Evolutionary conservation across 1,139 yeast genomes (phyloP).

Genomic region (Suzukiozyma palmioleophila): DNA sequence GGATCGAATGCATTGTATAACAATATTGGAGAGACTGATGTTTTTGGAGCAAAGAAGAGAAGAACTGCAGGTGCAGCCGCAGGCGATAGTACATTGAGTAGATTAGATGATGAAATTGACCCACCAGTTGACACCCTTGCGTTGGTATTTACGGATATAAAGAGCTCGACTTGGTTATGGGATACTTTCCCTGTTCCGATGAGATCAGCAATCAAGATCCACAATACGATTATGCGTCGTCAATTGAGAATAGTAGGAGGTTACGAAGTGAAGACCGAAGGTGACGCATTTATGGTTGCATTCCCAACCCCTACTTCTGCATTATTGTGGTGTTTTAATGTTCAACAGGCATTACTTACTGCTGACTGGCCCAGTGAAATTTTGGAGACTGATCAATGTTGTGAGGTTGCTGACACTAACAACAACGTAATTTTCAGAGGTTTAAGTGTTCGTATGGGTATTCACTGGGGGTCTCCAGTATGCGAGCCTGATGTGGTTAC

Average conservation of each 20-base stretch:
- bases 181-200: slow-evolving; percentile 89
- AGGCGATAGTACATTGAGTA: slow-evolving; percentile 77
- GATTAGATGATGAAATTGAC: slow-evolving; percentile 85
- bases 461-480: slow-evolving; percentile 97
- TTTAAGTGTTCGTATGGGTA: slow-evolving; percentile 93
- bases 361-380: slow-evolving; percentile 98
- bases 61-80: slow-evolving; percentile 44
- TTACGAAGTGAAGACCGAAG: slow-evolving; percentile 97
- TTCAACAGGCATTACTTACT: slow-evolving; percentile 72
- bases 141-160: slow-evolving; percentile 94
- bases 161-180: slow-evolving; percentile 91
- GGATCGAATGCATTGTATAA: slow-evolving; percentile 31
- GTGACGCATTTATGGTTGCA: slow-evolving; percentile 98
- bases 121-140: slow-evolving; percentile 96
- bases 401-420: slow-evolving; percentile 67
- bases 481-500: slow-evolving; percentile 94
- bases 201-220: slow-evolving; percentile 95
- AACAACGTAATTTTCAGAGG: slow-evolving; percentile 76
- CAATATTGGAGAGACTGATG: slow-evolving; percentile 41
- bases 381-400: slow-evolving; percentile 78
- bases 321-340: slow-evolving; percentile 89
- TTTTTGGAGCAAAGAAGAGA: slow-evolving; percentile 46
- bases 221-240: slow-evolving; percentile 91
- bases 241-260: slow-evolving; percentile 92
- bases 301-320: slow-evolving; percentile 93